Percentiles rank a stretch among this genome's conserved stretches.
These are phyloP conservation scores for Penicillium goetzii DNA, from an alignment of 495 filamentous ascomycete species.

Conservation along the genomic window DNA sequence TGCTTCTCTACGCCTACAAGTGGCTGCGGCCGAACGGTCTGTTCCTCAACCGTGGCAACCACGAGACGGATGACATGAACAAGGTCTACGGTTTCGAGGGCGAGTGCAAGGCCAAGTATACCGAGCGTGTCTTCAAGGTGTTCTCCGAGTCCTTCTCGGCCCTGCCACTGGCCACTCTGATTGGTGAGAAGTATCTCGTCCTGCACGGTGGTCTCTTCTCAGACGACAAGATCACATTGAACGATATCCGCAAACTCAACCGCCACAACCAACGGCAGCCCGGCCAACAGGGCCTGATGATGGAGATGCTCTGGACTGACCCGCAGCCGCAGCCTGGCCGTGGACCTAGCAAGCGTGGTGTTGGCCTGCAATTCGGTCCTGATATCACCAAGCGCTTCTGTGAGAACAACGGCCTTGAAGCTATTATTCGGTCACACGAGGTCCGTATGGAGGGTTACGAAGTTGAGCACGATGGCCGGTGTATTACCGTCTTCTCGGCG, in stretches of 20 bases:
- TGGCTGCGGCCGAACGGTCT: slow-evolving; percentile 85
- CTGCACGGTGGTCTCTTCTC: slow-evolving; percentile 97
- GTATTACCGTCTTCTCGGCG: slow-evolving; percentile 99
- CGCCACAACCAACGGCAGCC: slow-evolving; percentile 92
- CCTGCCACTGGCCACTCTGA: slow-evolving; percentile 86
- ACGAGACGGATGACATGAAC: slow-evolving; percentile 99
- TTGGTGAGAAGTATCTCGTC: slow-evolving; percentile 89
- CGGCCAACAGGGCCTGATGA: slow-evolving; percentile 96
- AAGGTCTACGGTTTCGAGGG: slow-evolving; percentile 97
- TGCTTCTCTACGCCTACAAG: slow-evolving; percentile 95
- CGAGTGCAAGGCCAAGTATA: slow-evolving; percentile 98
- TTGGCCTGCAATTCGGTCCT: slow-evolving; percentile 94
- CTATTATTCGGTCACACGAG: slow-evolving; percentile 95
- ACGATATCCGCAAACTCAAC: slow-evolving; percentile 92
- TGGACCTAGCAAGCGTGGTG: slow-evolving; percentile 93
- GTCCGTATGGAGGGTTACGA: slow-evolving; percentile 98
- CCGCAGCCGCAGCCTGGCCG: slow-evolving; percentile 84
- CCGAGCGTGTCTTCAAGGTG: slow-evolving; percentile 91
- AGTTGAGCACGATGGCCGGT: slow-evolving; percentile 93
- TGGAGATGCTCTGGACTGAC: slow-evolving; percentile 99
- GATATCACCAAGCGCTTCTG: slow-evolving; percentile 98
- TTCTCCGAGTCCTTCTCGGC: slow-evolving; percentile 99
- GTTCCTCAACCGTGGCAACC: slow-evolving; percentile 98
- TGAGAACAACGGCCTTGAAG: slow-evolving; percentile 90
- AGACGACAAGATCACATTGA: slow-evolving; percentile 88